Evolutionary conservation across 768 basidiomycete genomes (phyloP), one percentile per base, ranked within the genome.

Genomic region (Mycena maculata): DNA sequence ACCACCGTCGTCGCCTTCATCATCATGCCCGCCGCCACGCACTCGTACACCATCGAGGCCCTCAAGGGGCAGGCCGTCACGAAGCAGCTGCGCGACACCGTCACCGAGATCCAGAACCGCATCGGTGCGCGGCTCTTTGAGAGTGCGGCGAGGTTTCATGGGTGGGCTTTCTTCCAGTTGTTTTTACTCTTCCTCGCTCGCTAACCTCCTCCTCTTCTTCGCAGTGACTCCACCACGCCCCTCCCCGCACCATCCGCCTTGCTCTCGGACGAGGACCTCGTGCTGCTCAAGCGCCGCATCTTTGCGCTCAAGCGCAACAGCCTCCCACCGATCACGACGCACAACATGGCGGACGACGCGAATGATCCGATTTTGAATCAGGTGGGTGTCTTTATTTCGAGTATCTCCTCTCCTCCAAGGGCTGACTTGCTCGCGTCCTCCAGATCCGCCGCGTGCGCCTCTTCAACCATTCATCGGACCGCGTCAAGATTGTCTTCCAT

Each of bases 401-500:
- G 20, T n/a, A 3, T 27, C 16, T 3, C 23, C 16, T 4, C 36
- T 12, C 30, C 25, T 23, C n/a, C 11, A n/a, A n/a, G n/a, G n/a
- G n/a, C 36, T 49, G 20, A 18, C 16, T 6, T 42, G 2, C 20
- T 33, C 8, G 20, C 27, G 7, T 11, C 11, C 11, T 22, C 11
- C 20, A 69, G 76, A 92, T 99, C 68, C 90, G 98, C 20, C 88
- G 94, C 27, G 96, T 98, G 31, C 91, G 94, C 76, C 84, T 99
- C 41, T 99, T 99, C 88, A 99, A 99, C 79, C 81, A 87, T 23
- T 78, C 85, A n/a, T 72, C 84, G 27, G 98, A 99, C 77, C 90
- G 98, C 57, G 98, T 99, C 78, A 99, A 99, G 73, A 87, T 99
- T 76, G 86, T 99, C 47, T 99, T 99, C 87, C 97, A 99, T 79